Percentiles rank a stretch among this genome's conserved stretches.
Evolutionary conservation across 176 grass and related monocot genomes (phyloP).

Genomic region (Bothriochloa decipiens): DNA sequence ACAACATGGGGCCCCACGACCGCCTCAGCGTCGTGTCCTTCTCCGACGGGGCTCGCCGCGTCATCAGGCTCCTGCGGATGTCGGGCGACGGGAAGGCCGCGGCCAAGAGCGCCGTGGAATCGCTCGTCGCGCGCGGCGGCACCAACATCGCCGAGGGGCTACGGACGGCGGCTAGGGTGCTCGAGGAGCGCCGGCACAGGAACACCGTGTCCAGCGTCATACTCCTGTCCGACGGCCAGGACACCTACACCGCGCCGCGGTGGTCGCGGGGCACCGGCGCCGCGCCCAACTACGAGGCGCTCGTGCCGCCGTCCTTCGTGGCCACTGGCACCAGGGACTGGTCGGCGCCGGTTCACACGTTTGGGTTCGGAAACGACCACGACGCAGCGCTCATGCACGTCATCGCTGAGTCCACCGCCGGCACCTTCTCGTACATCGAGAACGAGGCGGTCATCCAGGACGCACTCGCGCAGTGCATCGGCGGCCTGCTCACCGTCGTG

Average conservation of each 20-base stretch:
- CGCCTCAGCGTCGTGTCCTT: conserved; percentile 69
- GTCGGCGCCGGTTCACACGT: conserved; percentile 60
- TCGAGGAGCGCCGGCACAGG: conserved; percentile 51
- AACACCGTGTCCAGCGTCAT: conserved; percentile 77
- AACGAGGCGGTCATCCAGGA: conserved; percentile 64
- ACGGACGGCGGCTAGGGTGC: conserved; percentile 54
- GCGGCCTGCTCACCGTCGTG: conserved; percentile 67
- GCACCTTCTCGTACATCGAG: conserved; percentile 81
- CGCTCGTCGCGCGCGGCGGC: conserved; percentile 44
- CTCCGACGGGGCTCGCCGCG: conserved; percentile 44
- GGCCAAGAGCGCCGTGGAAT: conserved; percentile 36
- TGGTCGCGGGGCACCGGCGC: not conserved
- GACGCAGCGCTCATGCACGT: conserved; percentile 72
- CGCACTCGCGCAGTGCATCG: conserved; percentile 84
- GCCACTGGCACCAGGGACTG: not conserved
- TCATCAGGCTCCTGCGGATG: conserved; percentile 58
- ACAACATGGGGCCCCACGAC: conserved; percentile 66
- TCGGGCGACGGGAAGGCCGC: conserved; percentile 36
- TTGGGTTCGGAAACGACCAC: conserved; percentile 82
- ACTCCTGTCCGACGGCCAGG: conserved; percentile 79
- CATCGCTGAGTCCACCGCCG: conserved; percentile 54
- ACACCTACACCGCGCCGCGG: conserved; percentile 40
- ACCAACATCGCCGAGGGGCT: conserved; percentile 73
- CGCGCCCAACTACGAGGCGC: conserved; percentile 42
- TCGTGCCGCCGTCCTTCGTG: conserved; percentile 50